A percentile compares a stretch with the other conserved stretches of the same genome.
Conservation (phyloP, 345 rosid genomes). For the Populus pruinosa region DNA sequence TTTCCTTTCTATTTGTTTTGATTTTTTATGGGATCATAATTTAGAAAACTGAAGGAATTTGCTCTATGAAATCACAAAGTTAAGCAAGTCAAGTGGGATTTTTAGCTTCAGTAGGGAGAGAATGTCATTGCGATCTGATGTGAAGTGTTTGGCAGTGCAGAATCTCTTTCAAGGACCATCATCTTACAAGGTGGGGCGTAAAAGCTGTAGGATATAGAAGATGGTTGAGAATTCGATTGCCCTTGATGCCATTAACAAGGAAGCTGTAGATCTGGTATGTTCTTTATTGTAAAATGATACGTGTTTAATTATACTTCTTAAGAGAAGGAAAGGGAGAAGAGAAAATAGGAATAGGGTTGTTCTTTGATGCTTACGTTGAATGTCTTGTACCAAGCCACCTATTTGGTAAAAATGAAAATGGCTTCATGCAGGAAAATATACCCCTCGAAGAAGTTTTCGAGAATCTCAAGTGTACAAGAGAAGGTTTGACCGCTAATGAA, state of each 20-base stretch:
- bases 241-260: constrained; percentile 29
- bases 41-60: background rate
- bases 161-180: constrained; percentile 2
- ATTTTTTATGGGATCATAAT: background rate
- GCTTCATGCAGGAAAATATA: constrained; percentile 41
- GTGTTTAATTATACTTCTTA: no score
- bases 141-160: constrained; percentile 20
- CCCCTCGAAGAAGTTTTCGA: constrained; percentile 54
- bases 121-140: background rate
- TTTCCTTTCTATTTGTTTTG: background rate
- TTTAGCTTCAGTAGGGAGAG: background rate
- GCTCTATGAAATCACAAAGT: no score
- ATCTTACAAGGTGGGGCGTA: background rate
- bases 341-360: background rate
- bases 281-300: background rate
- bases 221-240: constrained; percentile 14
- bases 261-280: constrained; percentile 32
- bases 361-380: no score
- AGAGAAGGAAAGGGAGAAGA: background rate
- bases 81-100: background rate
- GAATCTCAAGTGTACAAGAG: constrained; percentile 42
- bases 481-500: constrained; percentile 39
- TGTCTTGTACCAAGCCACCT: background rate
- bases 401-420: background rate
- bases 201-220: constrained; percentile 1